Evolutionary conservation across 164 flowering plant species (phyloP).

Genomic region (Magnolia kwangsiensis): DNA sequence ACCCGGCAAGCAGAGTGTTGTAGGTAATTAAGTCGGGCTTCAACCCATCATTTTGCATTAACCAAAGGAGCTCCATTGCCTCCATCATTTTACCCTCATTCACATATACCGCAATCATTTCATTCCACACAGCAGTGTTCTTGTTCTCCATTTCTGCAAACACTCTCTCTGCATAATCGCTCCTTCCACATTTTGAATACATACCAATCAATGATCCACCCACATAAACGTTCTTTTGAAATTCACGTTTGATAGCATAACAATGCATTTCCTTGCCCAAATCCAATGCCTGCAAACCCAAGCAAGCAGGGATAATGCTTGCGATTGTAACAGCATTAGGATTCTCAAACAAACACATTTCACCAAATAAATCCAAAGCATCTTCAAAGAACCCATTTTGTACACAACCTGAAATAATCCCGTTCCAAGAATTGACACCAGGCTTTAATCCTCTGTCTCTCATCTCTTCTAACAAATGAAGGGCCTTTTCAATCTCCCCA

Average conservation of each 20-base stretch:
- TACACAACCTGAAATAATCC: constrained; percentile 43
- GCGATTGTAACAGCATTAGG: constrained; percentile 42
- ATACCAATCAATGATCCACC: constrained; percentile 43
- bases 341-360: constrained; percentile 22
- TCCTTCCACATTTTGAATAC: constrained; percentile 42
- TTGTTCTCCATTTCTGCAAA: constrained; percentile 27
- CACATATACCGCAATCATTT: constrained; percentile 40
- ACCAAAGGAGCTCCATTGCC: constrained; percentile 24
- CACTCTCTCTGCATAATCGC: constrained; percentile 30
- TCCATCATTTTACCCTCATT: constrained; percentile 32
- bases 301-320: constrained; percentile 41
- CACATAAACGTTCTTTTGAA: constrained; percentile 26
- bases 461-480: constrained; percentile 34
- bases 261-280: constrained; percentile 39
- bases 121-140: constrained; percentile 44
- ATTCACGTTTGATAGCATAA: constrained; percentile 28
- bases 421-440: constrained; percentile 49
- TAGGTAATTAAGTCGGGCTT: constrained; percentile 43
- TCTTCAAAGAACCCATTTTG: constrained; percentile 35
- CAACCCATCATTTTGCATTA: constrained; percentile 30
- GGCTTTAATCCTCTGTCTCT: constrained; percentile 35
- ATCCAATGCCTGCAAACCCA: constrained; percentile 29
- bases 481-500: constrained; percentile 37
- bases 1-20: constrained; percentile 40
- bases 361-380: constrained; percentile 32